Evolutionary conservation across 202 grass and related monocot species (phyloP), one percentile per base, ranked within the genome.

Genomic region (Zoysia matrella): DNA sequence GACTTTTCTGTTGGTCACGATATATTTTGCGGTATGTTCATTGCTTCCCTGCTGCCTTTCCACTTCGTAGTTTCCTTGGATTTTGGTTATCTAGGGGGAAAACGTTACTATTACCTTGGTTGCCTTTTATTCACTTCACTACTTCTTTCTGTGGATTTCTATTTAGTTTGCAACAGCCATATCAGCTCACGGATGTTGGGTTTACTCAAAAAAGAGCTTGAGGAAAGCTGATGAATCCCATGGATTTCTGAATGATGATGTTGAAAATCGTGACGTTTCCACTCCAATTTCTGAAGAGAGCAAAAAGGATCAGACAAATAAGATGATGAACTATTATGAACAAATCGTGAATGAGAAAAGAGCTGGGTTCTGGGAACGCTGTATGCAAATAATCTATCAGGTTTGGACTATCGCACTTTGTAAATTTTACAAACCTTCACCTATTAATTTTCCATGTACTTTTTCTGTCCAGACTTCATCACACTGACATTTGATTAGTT

Each of bases 351-450:
- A 93, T 54, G 90, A 89, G 56, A 77, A 79, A 93, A 93, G 11
- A 89, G 81, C 93, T 74, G 79, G 83, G 7, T 91, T 89, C 78
- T 93, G 82, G 91, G 94, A 88, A 73, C 75, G 47, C 65, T 88
- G 79, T 65, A 97, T 93, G 91, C 91, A 93, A 89, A 85, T 91
- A 51, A 85, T 89, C 46, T 97, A 97, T 77, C 94, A 97, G 94
- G 94, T 97, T 76, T 75, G 73, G 52, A 82, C 49, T 67, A 61
- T 72, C 15, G 14, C 46, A 55, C 18, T 0, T 79, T 58, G 30
- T 36, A 36, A 36, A 56, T 43, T 50, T 65, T 16, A 12, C 61
- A 60, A 65, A 52, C 73, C 43, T 54, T 10, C 46, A 30, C n/a
- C 9, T 68, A 4, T 80, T 72, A 62, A 8, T 67, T 77, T 57